Base-by-base conservation (phyloP, 495 filamentous ascomycete genomes). In the Friedmanniomyces endolithicus region DNA sequence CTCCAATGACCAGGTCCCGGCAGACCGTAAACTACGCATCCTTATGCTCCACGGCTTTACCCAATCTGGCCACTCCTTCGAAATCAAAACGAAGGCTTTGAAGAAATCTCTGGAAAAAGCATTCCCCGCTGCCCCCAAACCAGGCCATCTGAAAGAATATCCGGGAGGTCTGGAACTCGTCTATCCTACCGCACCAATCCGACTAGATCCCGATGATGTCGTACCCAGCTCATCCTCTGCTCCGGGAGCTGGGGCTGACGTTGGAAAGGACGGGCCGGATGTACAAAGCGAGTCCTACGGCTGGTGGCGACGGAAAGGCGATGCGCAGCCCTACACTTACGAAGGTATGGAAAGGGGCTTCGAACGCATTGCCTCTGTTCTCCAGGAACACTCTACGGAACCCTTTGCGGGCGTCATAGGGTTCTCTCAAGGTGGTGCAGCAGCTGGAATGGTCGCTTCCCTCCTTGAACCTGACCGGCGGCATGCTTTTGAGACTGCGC, bases 11-110 rank as follows among this genome's bases (percentile, higher is more conserved):
- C 12, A 17, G 1, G 9, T 27, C 1, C 6, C 41, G 29, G 34
- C 48, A 29, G 35, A 14, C 55, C 54, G 43, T 11, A 60, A 57
- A 20, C 61, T 72, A 53, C 64, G 64, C 39, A 65, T 72, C 49
- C 69, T 76, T 43, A 74, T 76, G 68, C 71, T 76, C 24, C 75
- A 73, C 62, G 81, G 90, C 70, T 97, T 85, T 80, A 95, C 90
- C 0, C 92, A 97, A 75, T 90, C 88, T 29, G 88, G 90, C 31
- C 66, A 80, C 1, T 71, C 87, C 65, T 97, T 96, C 80, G 82
- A 80, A 71, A 78, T 84, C 69, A 97, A 96, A 74, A 90, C 85
- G 59, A 83, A 84, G 68, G 89, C 88, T 22, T 76, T 96, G 16
- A 75, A 86, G 63, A 96, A 95, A 68, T 65, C 79, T 64, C 78